Conservation (phyloP, 495 filamentous ascomycete genomes). For the Aspergillus nidulans region DNA sequence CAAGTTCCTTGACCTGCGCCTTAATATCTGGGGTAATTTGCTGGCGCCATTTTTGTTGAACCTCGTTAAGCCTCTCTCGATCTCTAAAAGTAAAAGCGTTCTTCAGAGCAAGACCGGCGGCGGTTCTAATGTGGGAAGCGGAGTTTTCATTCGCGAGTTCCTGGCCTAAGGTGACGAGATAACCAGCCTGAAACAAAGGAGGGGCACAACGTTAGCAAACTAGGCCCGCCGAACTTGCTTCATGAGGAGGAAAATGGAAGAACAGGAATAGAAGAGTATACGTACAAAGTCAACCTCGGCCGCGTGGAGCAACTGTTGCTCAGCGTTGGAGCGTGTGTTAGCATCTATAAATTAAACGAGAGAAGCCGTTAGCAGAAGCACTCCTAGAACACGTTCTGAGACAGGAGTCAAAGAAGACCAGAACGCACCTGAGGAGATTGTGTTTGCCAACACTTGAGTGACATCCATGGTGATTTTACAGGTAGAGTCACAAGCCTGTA, state of each 20-base stretch:
- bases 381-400: background rate
- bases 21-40: constrained; percentile 76
- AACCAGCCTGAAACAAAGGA: constrained; percentile 61
- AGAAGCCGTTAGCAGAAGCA: constrained; percentile 21
- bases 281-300: constrained; percentile 93
- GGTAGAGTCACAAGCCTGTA: constrained; percentile 26
- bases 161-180: constrained; percentile 83
- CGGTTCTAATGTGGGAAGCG: constrained; percentile 76
- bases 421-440: constrained; percentile 78
- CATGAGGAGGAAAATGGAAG: background rate
- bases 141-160: constrained; percentile 89
- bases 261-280: constrained; percentile 20
- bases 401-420: constrained; percentile 8
- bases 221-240: background rate
- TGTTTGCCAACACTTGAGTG: constrained; percentile 83
- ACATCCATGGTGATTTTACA: constrained; percentile 62
- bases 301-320: constrained; percentile 89
- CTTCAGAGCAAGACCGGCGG: constrained; percentile 93
- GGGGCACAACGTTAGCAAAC: constrained; percentile 17
- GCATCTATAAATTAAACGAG: constrained; percentile 60
- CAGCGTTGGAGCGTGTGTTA: constrained; percentile 78
- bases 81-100: constrained; percentile 95
- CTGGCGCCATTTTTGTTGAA: constrained; percentile 86
- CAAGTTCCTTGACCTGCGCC: constrained; percentile 77
- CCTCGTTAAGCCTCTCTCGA: constrained; percentile 72